Percentiles rank a stretch among this genome's conserved stretches.
These are phyloP conservation scores for Gracilariopsis chorda DNA, from an alignment of 23 red algal genomes.

Conservation along the genomic window DNA sequence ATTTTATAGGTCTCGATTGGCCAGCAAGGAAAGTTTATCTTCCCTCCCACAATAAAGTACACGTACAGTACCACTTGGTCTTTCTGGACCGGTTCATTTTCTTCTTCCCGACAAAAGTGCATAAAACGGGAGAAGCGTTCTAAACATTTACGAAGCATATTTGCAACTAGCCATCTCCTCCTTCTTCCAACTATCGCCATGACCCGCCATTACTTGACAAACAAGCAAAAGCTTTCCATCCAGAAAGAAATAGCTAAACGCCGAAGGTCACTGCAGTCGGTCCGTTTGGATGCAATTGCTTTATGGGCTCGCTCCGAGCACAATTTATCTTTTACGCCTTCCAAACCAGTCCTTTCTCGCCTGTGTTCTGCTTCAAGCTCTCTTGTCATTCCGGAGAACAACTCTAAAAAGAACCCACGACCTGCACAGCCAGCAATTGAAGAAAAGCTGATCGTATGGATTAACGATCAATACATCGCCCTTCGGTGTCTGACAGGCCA, in stretches of 20 bases:
- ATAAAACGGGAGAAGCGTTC: too few species aligned
- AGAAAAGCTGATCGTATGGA: not conserved
- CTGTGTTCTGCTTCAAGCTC: not conserved
- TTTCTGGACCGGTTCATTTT: too few species aligned
- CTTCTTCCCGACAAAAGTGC: too few species aligned
- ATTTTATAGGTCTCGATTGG: too few species aligned
- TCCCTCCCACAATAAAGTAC: too few species aligned
- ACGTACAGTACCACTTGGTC: too few species aligned
- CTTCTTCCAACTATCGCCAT: too few species aligned
- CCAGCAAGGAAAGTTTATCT: too few species aligned
- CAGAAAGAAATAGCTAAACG: not conserved
- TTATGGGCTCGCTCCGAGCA: not conserved
- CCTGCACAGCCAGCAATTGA: not conserved
- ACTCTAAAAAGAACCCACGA: not conserved
- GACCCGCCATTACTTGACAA: not conserved
- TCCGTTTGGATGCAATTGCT: not conserved
- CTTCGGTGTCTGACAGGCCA: not conserved
- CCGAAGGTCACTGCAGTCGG: not conserved
- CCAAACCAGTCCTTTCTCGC: not conserved
- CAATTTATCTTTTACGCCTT: not conserved
- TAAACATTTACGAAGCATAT: too few species aligned
- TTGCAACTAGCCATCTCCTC: too few species aligned
- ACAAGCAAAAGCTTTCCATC: not conserved
- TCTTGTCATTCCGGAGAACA: not conserved
- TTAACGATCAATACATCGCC: not conserved